Evolutionary conservation across 192 early-diverging fungal genomes (phyloP).

Genomic region (Backusella macrospora): DNA sequence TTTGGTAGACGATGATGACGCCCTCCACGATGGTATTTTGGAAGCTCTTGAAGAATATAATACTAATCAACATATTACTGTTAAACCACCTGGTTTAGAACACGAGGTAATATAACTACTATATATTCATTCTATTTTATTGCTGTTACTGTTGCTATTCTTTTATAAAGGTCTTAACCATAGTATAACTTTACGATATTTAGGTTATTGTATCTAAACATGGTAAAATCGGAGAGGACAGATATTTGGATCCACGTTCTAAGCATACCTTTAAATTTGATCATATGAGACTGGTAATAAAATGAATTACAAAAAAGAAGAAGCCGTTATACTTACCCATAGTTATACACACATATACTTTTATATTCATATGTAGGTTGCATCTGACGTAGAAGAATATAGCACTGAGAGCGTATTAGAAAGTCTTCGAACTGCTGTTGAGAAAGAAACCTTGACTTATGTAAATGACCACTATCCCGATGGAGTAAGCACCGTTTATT

Average conservation of each 20-base stretch:
- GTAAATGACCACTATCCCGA: conserved; percentile 79
- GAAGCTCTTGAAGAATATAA: conserved; percentile 81
- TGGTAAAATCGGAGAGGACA: conserved; percentile 63
- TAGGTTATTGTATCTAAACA: conserved; percentile 80
- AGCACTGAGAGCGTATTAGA: conserved; percentile 39
- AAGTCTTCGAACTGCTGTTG: conserved; percentile 54
- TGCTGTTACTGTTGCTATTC: not conserved
- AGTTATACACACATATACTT: not conserved
- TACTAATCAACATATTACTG: conserved; percentile 78
- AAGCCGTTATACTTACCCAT: not conserved
- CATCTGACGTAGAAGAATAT: conserved; percentile 51
- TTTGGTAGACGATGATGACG: conserved; percentile 78
- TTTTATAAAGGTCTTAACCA: not conserved
- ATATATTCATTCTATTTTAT: not conserved
- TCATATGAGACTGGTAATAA: conserved; percentile 67
- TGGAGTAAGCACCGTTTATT: conserved; percentile 72
- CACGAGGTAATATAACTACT: conserved; percentile 40
- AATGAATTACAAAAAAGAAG: not conserved
- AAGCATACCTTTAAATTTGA: conserved; percentile 75
- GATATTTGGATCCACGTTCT: conserved; percentile 79
- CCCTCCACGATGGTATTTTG: conserved; percentile 68
- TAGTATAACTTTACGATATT: too few relatives aligned
- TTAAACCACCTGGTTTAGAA: conserved; percentile 67
- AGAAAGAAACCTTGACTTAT: conserved; percentile 66
- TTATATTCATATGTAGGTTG: conserved; percentile 33